Evolutionary conservation across 176 grass and related monocot genomes (phyloP).

Genomic region (Ensete ventricosum): DNA sequence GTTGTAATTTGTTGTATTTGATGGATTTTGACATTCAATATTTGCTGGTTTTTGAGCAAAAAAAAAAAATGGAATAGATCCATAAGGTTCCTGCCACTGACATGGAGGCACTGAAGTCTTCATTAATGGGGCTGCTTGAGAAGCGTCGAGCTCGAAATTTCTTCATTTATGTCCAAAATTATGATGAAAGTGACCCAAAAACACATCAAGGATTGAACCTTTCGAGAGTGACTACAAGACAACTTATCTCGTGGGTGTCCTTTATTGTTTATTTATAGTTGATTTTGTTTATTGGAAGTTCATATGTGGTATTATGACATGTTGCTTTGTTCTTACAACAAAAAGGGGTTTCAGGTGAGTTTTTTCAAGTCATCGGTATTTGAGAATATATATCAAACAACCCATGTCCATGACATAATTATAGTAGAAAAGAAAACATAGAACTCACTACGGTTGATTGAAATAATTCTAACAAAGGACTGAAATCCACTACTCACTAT

Average conservation of each 20-base stretch:
- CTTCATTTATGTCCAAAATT: constrained; percentile 83
- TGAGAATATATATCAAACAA: no score
- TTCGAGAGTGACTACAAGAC: constrained; percentile 62
- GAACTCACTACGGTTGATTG: no score
- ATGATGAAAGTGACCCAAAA: constrained; percentile 65
- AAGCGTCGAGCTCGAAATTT: constrained; percentile 86
- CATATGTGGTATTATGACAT: background rate
- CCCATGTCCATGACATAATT: no score
- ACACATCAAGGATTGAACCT: constrained; percentile 85
- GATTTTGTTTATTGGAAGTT: background rate
- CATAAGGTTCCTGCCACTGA: constrained; percentile 85
- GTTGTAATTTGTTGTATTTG: constrained; percentile 7
- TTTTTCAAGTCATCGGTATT: no score
- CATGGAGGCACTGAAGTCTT: constrained; percentile 78
- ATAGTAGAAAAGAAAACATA: no score
- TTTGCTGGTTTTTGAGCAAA: background rate
- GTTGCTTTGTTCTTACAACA: no score
- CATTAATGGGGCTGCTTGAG: constrained; percentile 85
- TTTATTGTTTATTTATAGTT: background rate
- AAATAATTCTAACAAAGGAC: no score
- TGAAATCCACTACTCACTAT: no score
- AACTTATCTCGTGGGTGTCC: constrained; percentile 61
- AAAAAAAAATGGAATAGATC: constrained; percentile 34
- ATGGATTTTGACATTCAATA: background rate
- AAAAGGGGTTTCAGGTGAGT: no score